Conservation (phyloP, 306 rosid genomes). For the Begonia masoniana region DNA sequence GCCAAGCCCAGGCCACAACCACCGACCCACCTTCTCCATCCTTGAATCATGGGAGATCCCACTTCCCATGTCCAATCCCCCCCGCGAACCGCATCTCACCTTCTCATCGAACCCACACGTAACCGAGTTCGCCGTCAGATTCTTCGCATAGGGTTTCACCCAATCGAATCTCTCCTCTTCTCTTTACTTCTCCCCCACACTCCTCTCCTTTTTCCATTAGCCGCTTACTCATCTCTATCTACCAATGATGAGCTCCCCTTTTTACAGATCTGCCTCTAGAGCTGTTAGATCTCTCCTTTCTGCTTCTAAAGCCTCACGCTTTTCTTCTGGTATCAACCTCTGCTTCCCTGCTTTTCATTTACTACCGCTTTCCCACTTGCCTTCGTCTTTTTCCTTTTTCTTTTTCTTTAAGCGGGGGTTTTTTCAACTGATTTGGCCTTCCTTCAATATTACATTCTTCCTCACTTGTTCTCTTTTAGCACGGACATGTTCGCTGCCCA, state of each 20-base stretch:
- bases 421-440: too few relatives aligned
- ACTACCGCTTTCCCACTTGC: neutral
- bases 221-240: neutral
- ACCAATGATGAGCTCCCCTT: slow-evolving; percentile 42
- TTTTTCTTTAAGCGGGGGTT: neutral
- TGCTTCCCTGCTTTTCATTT: neutral
- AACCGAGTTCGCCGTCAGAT: too few relatives aligned
- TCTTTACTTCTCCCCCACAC: neutral
- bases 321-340: slow-evolving; percentile 29
- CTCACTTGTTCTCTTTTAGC: neutral
- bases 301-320: slow-evolving; percentile 51
- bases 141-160: too few relatives aligned
- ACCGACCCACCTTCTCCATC: too few relatives aligned
- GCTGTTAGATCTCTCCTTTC: slow-evolving; percentile 60
- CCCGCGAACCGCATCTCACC: too few relatives aligned
- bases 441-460: neutral
- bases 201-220: neutral
- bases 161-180: neutral
- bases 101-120: too few relatives aligned
- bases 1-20: too few relatives aligned
- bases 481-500: neutral
- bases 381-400: neutral
- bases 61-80: too few relatives aligned
- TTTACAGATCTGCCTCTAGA: slow-evolving; percentile 57
- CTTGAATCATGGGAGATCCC: too few relatives aligned